Base-by-base conservation (phyloP, 1,139 yeast genomes). In the Nadsonia starkeyi-henricii region DNA sequence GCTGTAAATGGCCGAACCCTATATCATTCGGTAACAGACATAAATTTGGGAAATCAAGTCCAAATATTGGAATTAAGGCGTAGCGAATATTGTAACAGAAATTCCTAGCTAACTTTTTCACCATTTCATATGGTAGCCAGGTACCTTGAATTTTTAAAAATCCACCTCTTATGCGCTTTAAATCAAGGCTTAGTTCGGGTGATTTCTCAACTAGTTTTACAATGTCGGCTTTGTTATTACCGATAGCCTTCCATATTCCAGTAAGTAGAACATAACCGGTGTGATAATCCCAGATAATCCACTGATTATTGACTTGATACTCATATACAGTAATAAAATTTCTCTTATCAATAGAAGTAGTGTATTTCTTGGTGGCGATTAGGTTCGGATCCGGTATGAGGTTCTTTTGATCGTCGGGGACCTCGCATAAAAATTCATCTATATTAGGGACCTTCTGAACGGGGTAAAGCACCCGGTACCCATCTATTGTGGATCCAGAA, bases 61-160 rank as follows among this genome's bases (percentile, higher is more conserved):
- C 96, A 66, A 88, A 88, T 13, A 88, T 59, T 1, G 96, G 96
- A 43, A 86, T 74, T 55, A 88, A 68, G 42, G 85, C 78, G 63
- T 71, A 82, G 52, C 96, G 70, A 45, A 89, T 83, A 53, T 80
- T 77, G 63, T 75, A 86, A 64, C 95, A 85, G 57, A 88, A 84
- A 50, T 84, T 74, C 43, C 77, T 65, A 3, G 95, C 94, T 48
- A 89, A 69, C 30, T 75, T 67, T 55, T 72, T 73, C 44, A 94
- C 89, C 47, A 84, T 70, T 17, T 74, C 74, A 61, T 68, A 82
- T 1, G 96, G 94, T 43, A 88, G 67, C 96, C 96, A 89, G 3
- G 96, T 86, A 1, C 97, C 97, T 67, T 89, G 97, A 57, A 89
- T 85, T 69, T 86, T 88, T 56, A 89, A 73, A 58, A 80, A 85